Percentiles rank a stretch among this genome's conserved stretches.
These are phyloP conservation scores for Neocallimastix lanati DNA, from an alignment of 192 early-diverging fungal genomes.

Conservation along the genomic window DNA sequence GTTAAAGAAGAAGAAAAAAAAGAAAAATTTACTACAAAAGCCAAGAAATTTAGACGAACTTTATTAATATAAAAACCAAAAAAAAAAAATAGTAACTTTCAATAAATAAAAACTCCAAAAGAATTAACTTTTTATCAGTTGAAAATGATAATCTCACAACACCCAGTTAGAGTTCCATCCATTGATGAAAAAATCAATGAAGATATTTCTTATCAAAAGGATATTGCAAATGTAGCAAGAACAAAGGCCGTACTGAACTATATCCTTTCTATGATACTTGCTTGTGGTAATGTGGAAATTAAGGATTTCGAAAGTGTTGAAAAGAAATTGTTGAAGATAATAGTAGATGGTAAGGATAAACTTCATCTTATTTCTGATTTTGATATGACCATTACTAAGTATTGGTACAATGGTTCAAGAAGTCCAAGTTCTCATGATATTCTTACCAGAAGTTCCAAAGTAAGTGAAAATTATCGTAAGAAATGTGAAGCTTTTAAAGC, in stretches of 20 bases:
- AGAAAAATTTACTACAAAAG: too few species aligned
- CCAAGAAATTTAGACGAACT: too few species aligned
- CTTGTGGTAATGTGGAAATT: slow-evolving; percentile 4
- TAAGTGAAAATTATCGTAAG: slow-evolving; percentile 2
- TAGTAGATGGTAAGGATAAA: slow-evolving; percentile 19
- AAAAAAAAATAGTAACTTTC: too few species aligned
- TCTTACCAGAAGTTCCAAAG: background rate
- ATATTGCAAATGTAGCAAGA: background rate
- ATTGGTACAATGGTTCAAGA: slow-evolving; percentile 15
- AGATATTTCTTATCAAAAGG: background rate
- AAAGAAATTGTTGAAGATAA: slow-evolving; percentile 23
- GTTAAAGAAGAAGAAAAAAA: too few species aligned
- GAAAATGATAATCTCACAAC: background rate
- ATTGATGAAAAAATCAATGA: background rate
- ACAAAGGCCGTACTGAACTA: background rate
- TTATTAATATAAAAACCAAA: too few species aligned
- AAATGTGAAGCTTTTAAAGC: slow-evolving; percentile 20
- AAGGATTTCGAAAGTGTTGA: slow-evolving; percentile 11
- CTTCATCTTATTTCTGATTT: slow-evolving; percentile 50
- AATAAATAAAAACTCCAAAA: too few species aligned
- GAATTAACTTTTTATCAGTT: too few species aligned
- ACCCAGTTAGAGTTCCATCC: background rate
- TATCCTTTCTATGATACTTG: background rate
- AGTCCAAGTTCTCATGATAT: slow-evolving; percentile 16
- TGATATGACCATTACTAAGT: slow-evolving; percentile 53